Percentiles rank a stretch among this genome's conserved stretches.
These are phyloP conservation scores for Sporothrix euskadiensis DNA, from an alignment of 2,329 filamentous ascomycete species.

Conservation along the genomic window DNA sequence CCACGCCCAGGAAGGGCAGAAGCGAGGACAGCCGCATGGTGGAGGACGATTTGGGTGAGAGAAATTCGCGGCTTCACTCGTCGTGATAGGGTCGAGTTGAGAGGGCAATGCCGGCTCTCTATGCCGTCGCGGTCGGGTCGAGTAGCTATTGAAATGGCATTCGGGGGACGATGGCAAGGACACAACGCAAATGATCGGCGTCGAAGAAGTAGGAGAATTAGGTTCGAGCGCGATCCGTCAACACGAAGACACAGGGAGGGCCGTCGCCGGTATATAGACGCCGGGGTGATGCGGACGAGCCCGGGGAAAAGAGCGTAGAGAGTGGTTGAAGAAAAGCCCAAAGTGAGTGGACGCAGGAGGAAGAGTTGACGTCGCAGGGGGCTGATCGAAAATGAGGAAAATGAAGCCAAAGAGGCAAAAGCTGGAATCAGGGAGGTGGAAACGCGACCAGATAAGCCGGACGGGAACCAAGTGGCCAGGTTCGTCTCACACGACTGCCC, in stretches of 20 bases:
- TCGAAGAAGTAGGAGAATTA: background rate
- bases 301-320: background rate
- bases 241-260: background rate
- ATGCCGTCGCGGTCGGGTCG: slow-evolving; percentile 2
- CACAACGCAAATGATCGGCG: background rate
- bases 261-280: background rate
- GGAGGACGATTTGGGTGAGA: background rate
- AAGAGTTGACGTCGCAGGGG: background rate
- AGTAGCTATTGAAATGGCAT: background rate
- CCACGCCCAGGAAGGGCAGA: slow-evolving; percentile 51
- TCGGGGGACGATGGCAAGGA: background rate
- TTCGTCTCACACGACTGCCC: background rate
- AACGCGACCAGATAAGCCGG: slow-evolving; percentile 24
- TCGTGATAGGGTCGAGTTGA: background rate
- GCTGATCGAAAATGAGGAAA: slow-evolving; percentile 19
- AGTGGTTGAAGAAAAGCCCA: background rate
- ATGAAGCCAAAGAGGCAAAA: slow-evolving; percentile 19
- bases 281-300: background rate
- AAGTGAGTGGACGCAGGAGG: background rate
- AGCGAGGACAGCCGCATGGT: slow-evolving; percentile 50
- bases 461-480: background rate
- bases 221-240: background rate
- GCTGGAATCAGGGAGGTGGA: slow-evolving; percentile 5
- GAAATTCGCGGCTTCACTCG: background rate
- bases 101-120: background rate